Evolutionary conservation across 2,329 filamentous ascomycete species (phyloP), one percentile per base, ranked within the genome.

Genomic region (Trichophyton verrucosum): DNA sequence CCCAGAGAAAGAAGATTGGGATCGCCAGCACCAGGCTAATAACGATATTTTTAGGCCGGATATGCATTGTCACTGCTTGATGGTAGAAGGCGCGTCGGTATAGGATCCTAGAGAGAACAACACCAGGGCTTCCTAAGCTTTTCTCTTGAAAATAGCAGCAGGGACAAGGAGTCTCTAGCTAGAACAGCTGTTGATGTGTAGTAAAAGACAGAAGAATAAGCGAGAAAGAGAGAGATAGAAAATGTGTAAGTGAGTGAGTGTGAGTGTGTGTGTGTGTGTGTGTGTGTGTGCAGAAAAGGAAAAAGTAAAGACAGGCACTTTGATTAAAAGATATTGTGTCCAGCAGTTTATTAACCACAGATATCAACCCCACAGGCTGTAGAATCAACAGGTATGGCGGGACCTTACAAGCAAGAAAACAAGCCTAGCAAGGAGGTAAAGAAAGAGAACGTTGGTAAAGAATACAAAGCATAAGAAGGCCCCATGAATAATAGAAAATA

Each of bases 1-100:
- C 70, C 67, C 68, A 74, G 65, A 76, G 75, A 65, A 75, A 75
- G 57, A 75, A 65, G 40, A 68, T 69, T 60, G 75, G 73, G 42
- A 71, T 70, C 61, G 73, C 61, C 62, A 76, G 65, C 63, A 71
- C 73, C 59, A 74, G 63, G 61, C 75, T 65, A 59, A 73, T 72
- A 59, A 75, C 71, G 17, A 71, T 65, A 46, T 71, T 66, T 62
- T 74, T 70, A 30, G 49, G 15, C 6, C 49, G 49, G 64, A 75
- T 68, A 58, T 72, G 66, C 65, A 55, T 53, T 57, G 57, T 62
- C 40, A 17, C n/a, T 49, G 46, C 6, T 47, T 22, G 20, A 11
- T 22, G 8, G 3, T 47, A 24, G 44, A 22, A 9, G 20, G 8
- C 20, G 8, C 20, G 20, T 47, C 9, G 44, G 8, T 20, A 17